A percentile compares a stretch with the other conserved stretches of the same genome.
Conservation (phyloP, 768 basidiomycete species). For the Fomitopsis pulvina region DNA sequence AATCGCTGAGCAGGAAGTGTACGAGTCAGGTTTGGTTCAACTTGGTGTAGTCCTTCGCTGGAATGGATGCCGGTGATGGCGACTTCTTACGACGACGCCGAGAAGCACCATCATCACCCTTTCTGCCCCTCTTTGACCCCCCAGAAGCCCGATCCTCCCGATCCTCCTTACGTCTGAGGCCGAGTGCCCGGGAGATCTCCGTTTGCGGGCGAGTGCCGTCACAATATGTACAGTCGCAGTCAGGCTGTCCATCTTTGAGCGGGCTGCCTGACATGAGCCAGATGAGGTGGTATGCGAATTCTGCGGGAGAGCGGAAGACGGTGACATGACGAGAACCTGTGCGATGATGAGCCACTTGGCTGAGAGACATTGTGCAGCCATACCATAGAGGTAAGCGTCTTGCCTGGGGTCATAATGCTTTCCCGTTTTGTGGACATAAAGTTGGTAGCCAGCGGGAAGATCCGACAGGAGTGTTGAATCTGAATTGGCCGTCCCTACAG, state of each 20-base stretch:
- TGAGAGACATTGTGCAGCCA: not conserved
- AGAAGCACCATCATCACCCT: not conserved
- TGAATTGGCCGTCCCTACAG: not conserved
- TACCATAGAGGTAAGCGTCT: constrained; percentile 20
- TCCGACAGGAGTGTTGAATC: constrained; percentile 6
- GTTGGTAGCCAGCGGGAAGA: constrained; percentile 16
- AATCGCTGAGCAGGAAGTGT: too few relatives aligned
- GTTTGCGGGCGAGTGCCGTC: constrained; percentile 11
- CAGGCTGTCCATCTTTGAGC: constrained; percentile 10
- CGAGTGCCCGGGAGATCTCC: constrained; percentile 14
- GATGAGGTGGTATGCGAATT: constrained; percentile 18
- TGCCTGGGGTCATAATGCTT: constrained; percentile 12
- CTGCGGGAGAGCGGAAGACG: constrained; percentile 19
- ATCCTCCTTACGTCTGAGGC: constrained; percentile 4
- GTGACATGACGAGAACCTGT: constrained; percentile 12
- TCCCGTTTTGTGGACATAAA: constrained; percentile 19
- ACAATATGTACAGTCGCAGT: constrained; percentile 21
- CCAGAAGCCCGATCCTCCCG: not conserved
- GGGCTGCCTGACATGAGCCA: constrained; percentile 19
- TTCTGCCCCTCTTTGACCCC: constrained; percentile 1
- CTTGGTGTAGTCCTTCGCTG: constrained; percentile 18
- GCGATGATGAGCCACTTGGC: not conserved
- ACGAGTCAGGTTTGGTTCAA: not conserved
- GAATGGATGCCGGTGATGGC: constrained; percentile 4
- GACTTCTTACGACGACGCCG: not conserved